phyloP scores from a whole-genome alignment of 495 filamentous ascomycete species.

The Darksidea phi region DNA sequence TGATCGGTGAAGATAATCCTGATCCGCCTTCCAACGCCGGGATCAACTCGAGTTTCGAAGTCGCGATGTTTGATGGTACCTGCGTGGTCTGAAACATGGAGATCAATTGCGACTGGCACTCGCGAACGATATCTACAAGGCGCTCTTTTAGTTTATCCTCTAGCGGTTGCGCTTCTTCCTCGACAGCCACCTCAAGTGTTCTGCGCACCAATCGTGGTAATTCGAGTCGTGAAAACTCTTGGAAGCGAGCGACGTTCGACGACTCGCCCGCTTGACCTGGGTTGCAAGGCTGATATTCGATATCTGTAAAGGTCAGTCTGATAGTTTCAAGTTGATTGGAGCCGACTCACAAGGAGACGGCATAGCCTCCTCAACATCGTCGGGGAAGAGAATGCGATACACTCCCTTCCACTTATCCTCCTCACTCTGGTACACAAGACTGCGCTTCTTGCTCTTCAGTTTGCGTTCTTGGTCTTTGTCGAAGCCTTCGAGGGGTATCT shows the following conservation, averaged over 20 bases:
- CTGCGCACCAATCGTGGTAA: slow-evolving; percentile 24
- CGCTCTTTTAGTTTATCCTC: slow-evolving; percentile 28
- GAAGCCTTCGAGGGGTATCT: slow-evolving; percentile 26
- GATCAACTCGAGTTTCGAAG: neutral
- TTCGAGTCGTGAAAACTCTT: slow-evolving; percentile 31
- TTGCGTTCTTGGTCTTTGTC: slow-evolving; percentile 28
- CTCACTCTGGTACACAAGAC: slow-evolving; percentile 14
- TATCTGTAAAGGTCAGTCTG: slow-evolving; percentile 3
- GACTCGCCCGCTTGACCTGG: neutral
- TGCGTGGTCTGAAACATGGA: slow-evolving; percentile 19
- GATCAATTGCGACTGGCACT: slow-evolving; percentile 26
- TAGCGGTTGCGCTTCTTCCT: slow-evolving; percentile 25
- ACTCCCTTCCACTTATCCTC: slow-evolving; percentile 31
- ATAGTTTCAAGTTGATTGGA: neutral
- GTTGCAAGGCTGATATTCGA: slow-evolving; percentile 11
- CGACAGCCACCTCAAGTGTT: slow-evolving; percentile 28
- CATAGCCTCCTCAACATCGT: slow-evolving; percentile 20
- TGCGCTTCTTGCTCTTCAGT: slow-evolving; percentile 28
- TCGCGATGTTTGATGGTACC: neutral
- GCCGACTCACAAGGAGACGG: slow-evolving; percentile 19
- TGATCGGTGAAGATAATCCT: no score
- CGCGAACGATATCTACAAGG: slow-evolving; percentile 30
- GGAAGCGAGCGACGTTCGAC: slow-evolving; percentile 22
- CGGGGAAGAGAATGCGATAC: slow-evolving; percentile 22
- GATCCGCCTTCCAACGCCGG: neutral